phyloP scores from a whole-genome alignment of 73 alveolate genomes.

The Blepharisma japonicum region DNA sequence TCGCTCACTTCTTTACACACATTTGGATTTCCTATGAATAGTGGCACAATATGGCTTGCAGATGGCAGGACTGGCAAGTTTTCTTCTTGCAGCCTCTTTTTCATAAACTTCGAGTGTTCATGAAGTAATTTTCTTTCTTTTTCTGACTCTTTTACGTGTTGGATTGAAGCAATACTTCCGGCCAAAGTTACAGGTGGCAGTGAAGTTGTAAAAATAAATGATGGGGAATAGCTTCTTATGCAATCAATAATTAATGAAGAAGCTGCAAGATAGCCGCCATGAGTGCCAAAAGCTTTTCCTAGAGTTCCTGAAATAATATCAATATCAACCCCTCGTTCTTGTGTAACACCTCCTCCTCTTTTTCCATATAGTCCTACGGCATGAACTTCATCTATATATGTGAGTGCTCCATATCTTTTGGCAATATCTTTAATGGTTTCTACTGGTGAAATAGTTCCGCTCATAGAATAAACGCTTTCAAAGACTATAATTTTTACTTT shows the following conservation, averaged over 20 bases:
- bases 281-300: conserved; percentile 84
- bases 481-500: conserved; percentile 62
- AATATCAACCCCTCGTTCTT: conserved; percentile 41
- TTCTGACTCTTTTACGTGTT: conserved; percentile 48
- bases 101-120: conserved; percentile 38
- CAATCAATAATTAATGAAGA: conserved; percentile 48
- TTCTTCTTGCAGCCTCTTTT: conserved; percentile 36
- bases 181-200: conserved; percentile 72
- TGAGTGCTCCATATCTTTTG: conserved; percentile 63
- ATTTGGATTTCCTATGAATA: conserved; percentile 68
- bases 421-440: conserved; percentile 57
- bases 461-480: conserved; percentile 78
- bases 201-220: conserved; percentile 72
- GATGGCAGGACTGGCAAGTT: conserved; percentile 62
- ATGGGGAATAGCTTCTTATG: conserved; percentile 57
- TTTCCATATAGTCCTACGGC: conserved; percentile 84
- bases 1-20: conserved; percentile 56
- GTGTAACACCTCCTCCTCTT: conserved; percentile 76
- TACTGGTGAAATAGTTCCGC: conserved; percentile 69
- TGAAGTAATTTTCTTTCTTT: conserved; percentile 54
- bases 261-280: conserved; percentile 78
- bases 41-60: conserved; percentile 69
- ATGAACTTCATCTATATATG: conserved; percentile 79
- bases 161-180: conserved; percentile 62
- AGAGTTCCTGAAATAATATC: conserved; percentile 75